These are phyloP conservation scores for Aspergillus fumigatiaffinis DNA, from an alignment of 2,329 filamentous ascomycete species.

Conservation along the genomic window DNA sequence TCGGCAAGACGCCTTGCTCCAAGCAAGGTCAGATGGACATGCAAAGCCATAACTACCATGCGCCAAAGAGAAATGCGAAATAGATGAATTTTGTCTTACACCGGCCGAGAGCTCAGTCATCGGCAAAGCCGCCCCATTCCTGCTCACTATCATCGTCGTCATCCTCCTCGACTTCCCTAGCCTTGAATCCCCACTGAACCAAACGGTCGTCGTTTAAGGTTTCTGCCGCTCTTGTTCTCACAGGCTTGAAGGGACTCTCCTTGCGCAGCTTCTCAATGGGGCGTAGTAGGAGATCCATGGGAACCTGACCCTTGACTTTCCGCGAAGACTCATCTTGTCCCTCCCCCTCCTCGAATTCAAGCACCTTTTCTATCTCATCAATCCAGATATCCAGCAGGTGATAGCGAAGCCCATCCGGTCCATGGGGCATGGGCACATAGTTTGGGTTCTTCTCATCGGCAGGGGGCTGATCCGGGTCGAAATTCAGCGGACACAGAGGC, in stretches of 20 bases:
- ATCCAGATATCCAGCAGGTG: constrained; percentile 89
- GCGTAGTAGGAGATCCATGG: constrained; percentile 40
- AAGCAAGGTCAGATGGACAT: background rate
- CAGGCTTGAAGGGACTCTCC: constrained; percentile 63
- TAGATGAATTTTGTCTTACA: background rate
- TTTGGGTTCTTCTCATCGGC: constrained; percentile 22
- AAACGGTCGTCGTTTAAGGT: constrained; percentile 70
- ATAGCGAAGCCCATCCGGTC: constrained; percentile 79
- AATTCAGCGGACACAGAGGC: constrained; percentile 38
- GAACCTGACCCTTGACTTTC: constrained; percentile 35
- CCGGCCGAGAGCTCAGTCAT: constrained; percentile 29
- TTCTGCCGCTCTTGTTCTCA: constrained; percentile 67
- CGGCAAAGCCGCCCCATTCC: constrained; percentile 67
- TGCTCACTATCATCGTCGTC: constrained; percentile 47
- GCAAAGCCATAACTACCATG: background rate
- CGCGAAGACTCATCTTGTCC: constrained; percentile 25
- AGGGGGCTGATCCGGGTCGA: constrained; percentile 29
- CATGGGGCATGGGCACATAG: constrained; percentile 45
- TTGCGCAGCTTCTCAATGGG: constrained; percentile 44
- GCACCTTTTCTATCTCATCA: constrained; percentile 76
- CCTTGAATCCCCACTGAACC: constrained; percentile 53
- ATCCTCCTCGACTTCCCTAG: constrained; percentile 37
- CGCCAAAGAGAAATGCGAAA: constrained; percentile 14
- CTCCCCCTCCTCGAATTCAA: constrained; percentile 44
- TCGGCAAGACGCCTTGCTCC: background rate